Evolutionary conservation across 2,329 filamentous ascomycete genomes (phyloP), one percentile per base, ranked within the genome.

Genomic region (Xylogone sp.): DNA sequence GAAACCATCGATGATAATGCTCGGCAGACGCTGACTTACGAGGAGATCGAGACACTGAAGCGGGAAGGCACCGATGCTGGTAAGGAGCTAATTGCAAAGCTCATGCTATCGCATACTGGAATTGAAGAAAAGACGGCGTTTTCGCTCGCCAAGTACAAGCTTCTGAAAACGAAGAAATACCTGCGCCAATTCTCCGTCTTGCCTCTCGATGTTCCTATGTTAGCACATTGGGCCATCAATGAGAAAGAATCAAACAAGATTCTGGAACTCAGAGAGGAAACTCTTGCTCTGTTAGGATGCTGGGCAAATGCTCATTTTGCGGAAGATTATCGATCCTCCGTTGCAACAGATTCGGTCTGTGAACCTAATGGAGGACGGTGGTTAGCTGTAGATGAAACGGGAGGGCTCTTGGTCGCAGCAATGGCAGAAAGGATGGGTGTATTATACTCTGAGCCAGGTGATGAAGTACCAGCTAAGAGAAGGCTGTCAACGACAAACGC

Each of bases 111-210:
- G 43, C 94, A 99, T 69, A 86, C 88, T 18, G 88, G 87, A 1
- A 79, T 99, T 43, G 91, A 96, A 59, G 88, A 97, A 72, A 99
- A 99, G 77, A 97, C 94, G 0, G 79, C 84, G 0, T 99, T 95
- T 65, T 95, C 91, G 2, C 75, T 97, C 52, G 92, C 93, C 43
- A 99, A 99, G 69, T 99, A 99, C 71, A 96, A 94, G 64, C 75
- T 97, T 18, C 78, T 96, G 44, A 99, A 99, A 74, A 87, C 89
- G 57, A 92, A 86, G 67, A 99, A 99, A 71, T 97, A 96, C 67
- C 80, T 97, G 57, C 86, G 88, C 62, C 79, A 91, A 12, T 97
- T 99, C 64, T 90, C 88, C 0, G 82, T 94, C 1, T 69, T 96
- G 48, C 93, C 93, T 0, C 72, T 97, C 59, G 91, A 97, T 64